Evolutionary conservation across 179 eudicot genomes (phyloP).

Genomic region (Amaranthus tricolor): DNA sequence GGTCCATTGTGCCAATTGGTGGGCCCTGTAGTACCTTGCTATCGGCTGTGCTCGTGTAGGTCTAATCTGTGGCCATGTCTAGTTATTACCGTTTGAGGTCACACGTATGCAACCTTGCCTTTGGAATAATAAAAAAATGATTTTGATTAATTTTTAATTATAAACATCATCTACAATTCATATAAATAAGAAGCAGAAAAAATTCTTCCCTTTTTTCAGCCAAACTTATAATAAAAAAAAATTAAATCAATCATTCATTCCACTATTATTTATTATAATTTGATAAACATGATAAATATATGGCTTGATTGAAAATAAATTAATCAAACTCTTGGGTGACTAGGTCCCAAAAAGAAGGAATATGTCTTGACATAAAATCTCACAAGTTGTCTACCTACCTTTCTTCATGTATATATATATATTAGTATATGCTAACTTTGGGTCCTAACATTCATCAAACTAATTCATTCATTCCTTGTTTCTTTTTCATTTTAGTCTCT

Average conservation of each 20-base stretch:
- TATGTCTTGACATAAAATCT: not conserved
- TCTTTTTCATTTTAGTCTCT: not conserved
- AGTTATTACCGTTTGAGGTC: no score
- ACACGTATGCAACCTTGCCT: no score
- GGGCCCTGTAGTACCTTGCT: no score
- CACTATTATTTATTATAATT: no score
- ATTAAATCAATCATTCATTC: not conserved
- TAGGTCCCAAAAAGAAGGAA: not conserved
- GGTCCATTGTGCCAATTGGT: no score
- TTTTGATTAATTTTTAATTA: slow-evolving; percentile 6
- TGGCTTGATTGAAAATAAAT: not conserved
- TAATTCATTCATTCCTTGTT: not conserved
- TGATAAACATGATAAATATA: no score
- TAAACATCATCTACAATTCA: slow-evolving; percentile 3
- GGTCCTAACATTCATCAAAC: not conserved
- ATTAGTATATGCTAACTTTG: not conserved
- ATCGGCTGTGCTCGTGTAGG: no score
- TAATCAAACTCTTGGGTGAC: not conserved
- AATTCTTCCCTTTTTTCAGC: not conserved
- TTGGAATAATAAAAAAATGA: not conserved
- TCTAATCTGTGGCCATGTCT: no score
- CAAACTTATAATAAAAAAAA: not conserved
- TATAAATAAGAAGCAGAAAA: not conserved
- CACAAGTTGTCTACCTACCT: not conserved
- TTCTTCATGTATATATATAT: not conserved